Conservation (phyloP, 169 alveolate species). For the Cryptosporidium bovis region DNA sequence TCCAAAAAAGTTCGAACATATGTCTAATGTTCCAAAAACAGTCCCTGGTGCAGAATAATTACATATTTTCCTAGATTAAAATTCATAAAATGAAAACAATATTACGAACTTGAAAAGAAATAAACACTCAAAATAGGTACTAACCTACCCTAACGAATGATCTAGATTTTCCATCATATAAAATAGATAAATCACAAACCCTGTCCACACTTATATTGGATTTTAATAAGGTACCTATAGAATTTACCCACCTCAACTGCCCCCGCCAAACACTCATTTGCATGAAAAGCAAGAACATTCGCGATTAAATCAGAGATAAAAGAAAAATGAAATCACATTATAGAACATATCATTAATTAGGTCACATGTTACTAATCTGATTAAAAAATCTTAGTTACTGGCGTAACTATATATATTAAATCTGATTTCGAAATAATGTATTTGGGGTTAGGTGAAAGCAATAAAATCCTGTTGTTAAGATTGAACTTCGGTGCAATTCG, state of each 20-base stretch:
- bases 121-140: neutral
- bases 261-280: too few species aligned
- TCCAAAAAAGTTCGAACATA: constrained; percentile 7
- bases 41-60: constrained; percentile 56
- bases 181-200: neutral
- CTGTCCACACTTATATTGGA: too few species aligned
- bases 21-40: constrained; percentile 50
- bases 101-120: neutral
- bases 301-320: too few species aligned
- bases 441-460: constrained; percentile 62
- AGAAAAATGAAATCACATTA: neutral
- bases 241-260: too few species aligned
- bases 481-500: constrained; percentile 40
- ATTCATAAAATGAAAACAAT: neutral
- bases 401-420: constrained; percentile 57
- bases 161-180: constrained; percentile 10
- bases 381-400: constrained; percentile 24
- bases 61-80: constrained; percentile 16
- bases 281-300: too few species aligned
- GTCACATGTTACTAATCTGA: neutral
- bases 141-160: constrained; percentile 13
- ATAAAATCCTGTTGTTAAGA: constrained; percentile 24
- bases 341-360: neutral
- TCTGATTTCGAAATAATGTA: constrained; percentile 34
- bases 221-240: too few species aligned